phyloP scores from a whole-genome alignment of 2,329 filamentous ascomycete species.

The Zymoseptoria crescenta region DNA sequence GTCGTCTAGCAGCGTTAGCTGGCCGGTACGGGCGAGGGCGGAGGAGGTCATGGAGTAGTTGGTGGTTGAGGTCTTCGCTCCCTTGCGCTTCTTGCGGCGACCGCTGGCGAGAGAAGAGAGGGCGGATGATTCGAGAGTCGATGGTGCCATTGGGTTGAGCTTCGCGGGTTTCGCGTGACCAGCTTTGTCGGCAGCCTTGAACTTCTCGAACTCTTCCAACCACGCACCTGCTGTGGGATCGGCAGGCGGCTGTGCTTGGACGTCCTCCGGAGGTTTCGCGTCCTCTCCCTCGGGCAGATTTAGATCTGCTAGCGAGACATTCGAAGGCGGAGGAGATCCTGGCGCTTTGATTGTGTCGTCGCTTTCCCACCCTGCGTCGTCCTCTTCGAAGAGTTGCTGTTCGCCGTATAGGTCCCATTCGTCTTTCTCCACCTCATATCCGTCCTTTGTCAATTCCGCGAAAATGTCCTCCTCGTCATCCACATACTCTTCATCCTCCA shows the following conservation, averaged over 20 bases:
- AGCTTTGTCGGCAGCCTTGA: conserved; percentile 54
- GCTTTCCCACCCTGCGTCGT: conserved; percentile 88
- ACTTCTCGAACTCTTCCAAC: conserved; percentile 88
- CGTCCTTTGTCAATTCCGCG: conserved; percentile 59
- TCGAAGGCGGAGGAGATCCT: conserved; percentile 18
- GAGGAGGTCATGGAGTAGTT: conserved; percentile 90
- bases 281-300: conserved; percentile 45
- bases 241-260: conserved; percentile 28
- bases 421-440: conserved; percentile 64
- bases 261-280: conserved; percentile 25
- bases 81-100: conserved; percentile 88
- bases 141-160: conserved; percentile 37
- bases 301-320: conserved; percentile 23
- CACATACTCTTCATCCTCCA: conserved; percentile 93
- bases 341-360: conserved; percentile 74
- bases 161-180: conserved; percentile 32
- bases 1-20: conserved; percentile 74
- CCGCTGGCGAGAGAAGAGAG: conserved; percentile 68
- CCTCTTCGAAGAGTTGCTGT: conserved; percentile 32
- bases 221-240: conserved; percentile 61
- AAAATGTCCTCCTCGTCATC: conserved; percentile 82
- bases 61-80: conserved; percentile 78
- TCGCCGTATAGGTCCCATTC: conserved; percentile 60
- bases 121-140: conserved; percentile 61
- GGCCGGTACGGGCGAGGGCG: conserved; percentile 78